Evolutionary conservation across 495 filamentous ascomycete genomes (phyloP), one percentile per base, ranked within the genome.

Genomic region (Pyrenula massariospora): DNA sequence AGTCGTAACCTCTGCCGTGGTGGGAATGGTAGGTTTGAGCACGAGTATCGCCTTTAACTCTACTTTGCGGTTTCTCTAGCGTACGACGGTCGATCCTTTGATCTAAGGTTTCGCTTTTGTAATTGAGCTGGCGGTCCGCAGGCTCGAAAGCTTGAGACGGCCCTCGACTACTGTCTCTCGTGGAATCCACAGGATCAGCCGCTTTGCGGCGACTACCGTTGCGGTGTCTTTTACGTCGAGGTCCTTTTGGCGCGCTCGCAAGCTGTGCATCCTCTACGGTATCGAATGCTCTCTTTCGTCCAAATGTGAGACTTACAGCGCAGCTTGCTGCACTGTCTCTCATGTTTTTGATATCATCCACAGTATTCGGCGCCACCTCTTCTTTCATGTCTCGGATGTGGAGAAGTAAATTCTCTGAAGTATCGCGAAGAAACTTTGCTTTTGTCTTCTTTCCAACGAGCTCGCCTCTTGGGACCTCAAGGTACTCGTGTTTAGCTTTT

Each of bases 351-450:
- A 52, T 19, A 52, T 52, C 50, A 20, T 52, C 8, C 10, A 20
- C 8, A 52, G 10, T 24, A 8, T 24, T 19, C 8, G 19, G 5
- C 5, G 5, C 31, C 31, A 42, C 31, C 31, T 42, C 31, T 19
- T 52, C 22, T 20, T 20, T 52, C 22, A 52, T 24, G 8, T 52
- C n/a, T 15, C 59, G 55, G 21, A 77, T 60, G 49, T 75, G 72
- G 2, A 55, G 62, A 11, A 75, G 57, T 0, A 68, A 61, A 57
- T 78, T 78, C 54, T 77, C 76, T 2, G 71, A 70, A 10, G 72
- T 76, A 58, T 79, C 76, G 2, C 75, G 74, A 20, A 79, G 69
- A 52, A 76, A 79, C 8, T 70, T 68, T n/a, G 72, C 70, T 10
- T 65, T 65, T 25, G 55, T 63, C 22, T 67, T 66, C 21, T 53